Base-by-base conservation (phyloP, 345 rosid species). In the Ceriops decandra region DNA sequence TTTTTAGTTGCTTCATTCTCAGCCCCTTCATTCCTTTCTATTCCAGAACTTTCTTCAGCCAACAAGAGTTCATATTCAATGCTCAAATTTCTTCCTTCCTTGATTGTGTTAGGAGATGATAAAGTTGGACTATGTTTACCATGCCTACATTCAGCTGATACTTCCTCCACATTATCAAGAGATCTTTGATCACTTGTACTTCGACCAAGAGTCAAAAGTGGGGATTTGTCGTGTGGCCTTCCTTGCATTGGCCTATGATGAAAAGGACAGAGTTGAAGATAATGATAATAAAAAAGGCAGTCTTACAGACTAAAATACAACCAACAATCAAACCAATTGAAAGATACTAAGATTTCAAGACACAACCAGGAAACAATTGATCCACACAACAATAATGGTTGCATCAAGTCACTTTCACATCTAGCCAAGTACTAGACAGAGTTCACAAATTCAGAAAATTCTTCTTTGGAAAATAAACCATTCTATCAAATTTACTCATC, bases 81-180 rank as follows among this genome's bases (percentile, higher is more conserved):
- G 80, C 88, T 88, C 67, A 72, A 78, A 65, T 79, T 88, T 69
- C 76, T 81, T 4, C 71, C 81, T 83, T 81, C 82, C 80, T 75
- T 73, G 53, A 56, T 77, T 57, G 70, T 67, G 56, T n/a, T 58
- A 60, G 89, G 85, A 72, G 95, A 85, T 19, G 83, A 64, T 38
- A 75, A 46, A 32, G 56, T 68, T 7, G 75, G 78, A 70, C 84
- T 80, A 60, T 33, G 77, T 69, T 83, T 86, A 68, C 74, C 82
- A 71, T 76, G 87, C 71, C 82, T 76, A 79, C 87, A 90, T 79
- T 85, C 88, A 75, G 77, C 72, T 46, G 91, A 82, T 68, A 76
- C 16, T 38, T 11, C 16, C 4, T 9, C 47, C 47, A 38, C 4
- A 38, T 9, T 38, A 11, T 38, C 13, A 38, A 38, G 16, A 38